Evolutionary conservation across 1,139 yeast species (phyloP).

Genomic region (Yamadazyma buinensis): DNA sequence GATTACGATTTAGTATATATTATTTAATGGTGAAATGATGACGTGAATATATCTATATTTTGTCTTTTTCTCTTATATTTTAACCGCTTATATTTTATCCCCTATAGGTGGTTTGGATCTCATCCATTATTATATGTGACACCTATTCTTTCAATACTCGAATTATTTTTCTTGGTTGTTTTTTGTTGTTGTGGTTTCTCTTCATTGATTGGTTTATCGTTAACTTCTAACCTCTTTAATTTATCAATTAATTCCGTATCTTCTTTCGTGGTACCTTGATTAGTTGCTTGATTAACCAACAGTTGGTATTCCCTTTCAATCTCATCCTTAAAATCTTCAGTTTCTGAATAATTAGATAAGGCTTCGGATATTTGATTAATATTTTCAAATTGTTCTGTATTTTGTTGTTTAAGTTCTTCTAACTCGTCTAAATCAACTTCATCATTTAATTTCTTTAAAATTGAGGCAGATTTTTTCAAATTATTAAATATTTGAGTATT

Average conservation of each 20-base stretch:
- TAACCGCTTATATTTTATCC: too few relatives aligned
- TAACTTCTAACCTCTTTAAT: constrained; percentile 12
- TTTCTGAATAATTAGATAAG: constrained; percentile 21
- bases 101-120: too few relatives aligned
- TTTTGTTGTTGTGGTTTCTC: background rate
- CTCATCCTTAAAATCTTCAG: constrained; percentile 15
- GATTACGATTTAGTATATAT: too few relatives aligned
- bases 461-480: constrained; percentile 19
- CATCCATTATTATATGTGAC: too few relatives aligned
- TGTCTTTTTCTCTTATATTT: too few relatives aligned
- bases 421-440: constrained; percentile 27
- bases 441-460: constrained; percentile 30
- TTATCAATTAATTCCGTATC: constrained; percentile 4
- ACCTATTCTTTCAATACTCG: too few relatives aligned
- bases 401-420: constrained; percentile 33
- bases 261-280: constrained; percentile 1
- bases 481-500: constrained; percentile 34
- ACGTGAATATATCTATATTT: too few relatives aligned
- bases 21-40: too few relatives aligned
- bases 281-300: constrained; percentile 10
- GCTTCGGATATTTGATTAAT: constrained; percentile 33
- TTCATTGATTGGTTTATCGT: background rate
- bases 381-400: constrained; percentile 36
- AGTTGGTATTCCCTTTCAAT: constrained; percentile 28
- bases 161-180: too few relatives aligned